Evolutionary conservation across 2,329 filamentous ascomycete genomes (phyloP).

Genomic region (Paecilomyces sp.): DNA sequence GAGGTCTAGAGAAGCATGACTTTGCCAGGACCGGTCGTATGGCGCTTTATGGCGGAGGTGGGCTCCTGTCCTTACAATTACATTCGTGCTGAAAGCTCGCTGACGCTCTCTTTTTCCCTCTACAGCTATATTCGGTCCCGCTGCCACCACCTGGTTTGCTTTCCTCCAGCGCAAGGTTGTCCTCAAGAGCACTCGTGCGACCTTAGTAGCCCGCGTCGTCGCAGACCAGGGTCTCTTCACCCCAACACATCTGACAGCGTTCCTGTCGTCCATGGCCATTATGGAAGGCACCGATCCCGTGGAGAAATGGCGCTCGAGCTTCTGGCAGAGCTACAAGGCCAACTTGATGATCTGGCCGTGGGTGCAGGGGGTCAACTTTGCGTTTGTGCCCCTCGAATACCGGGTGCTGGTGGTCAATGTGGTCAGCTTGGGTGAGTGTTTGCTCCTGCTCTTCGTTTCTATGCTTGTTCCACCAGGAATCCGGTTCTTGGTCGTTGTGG

Average conservation of each 20-base stretch:
- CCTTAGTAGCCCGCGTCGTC: conserved; percentile 70
- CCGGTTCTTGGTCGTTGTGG: conserved; percentile 1
- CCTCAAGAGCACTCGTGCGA: conserved; percentile 55
- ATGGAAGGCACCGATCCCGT: conserved; percentile 62
- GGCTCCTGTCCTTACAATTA: conserved; percentile 5
- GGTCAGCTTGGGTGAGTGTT: conserved; percentile 56
- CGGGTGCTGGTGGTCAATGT: conserved; percentile 82
- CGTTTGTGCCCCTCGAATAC: conserved; percentile 74
- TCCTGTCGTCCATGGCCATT: conserved; percentile 77
- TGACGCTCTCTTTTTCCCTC: neutral
- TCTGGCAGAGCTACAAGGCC: conserved; percentile 63
- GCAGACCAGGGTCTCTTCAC: conserved; percentile 79
- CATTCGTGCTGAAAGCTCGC: neutral
- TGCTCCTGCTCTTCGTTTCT: neutral
- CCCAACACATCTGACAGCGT: conserved; percentile 72
- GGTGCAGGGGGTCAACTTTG: conserved; percentile 83
- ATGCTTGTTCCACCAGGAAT: neutral
- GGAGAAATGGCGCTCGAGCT: conserved; percentile 67
- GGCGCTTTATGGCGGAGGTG: conserved; percentile 44
- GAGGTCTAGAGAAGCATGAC: conserved; percentile 70
- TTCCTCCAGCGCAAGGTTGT: conserved; percentile 69
- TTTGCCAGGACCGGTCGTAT: conserved; percentile 41
- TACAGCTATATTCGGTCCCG: conserved; percentile 74
- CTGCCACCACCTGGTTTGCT: conserved; percentile 78
- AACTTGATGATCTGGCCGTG: conserved; percentile 86